Evolutionary conservation across 2,329 filamentous ascomycete species (phyloP).

Genomic region (Davidsoniella neocaledoniae): DNA sequence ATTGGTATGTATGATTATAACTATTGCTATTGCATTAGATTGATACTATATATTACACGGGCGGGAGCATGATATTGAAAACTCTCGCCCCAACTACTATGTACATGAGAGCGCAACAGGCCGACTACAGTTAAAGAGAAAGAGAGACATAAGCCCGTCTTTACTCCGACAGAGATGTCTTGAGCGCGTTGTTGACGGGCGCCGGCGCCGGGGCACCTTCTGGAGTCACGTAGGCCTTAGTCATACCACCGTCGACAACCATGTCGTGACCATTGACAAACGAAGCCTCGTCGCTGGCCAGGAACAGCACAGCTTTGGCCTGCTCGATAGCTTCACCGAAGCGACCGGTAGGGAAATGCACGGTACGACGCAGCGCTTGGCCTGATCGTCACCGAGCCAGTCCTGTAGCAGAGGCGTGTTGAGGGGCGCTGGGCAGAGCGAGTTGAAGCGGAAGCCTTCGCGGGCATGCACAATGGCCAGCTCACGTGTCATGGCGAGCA

Average conservation of each 20-base stretch:
- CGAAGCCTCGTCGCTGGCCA: conserved; percentile 58
- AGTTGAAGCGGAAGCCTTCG: conserved; percentile 80
- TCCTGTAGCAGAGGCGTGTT: conserved; percentile 72
- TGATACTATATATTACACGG: too few species aligned
- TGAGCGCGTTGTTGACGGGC: conserved; percentile 44
- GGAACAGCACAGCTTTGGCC: conserved; percentile 55
- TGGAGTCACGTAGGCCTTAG: conserved; percentile 28
- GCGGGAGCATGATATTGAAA: too few species aligned
- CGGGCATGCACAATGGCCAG: conserved; percentile 82
- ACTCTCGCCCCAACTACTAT: too few species aligned
- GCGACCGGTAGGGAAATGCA: conserved; percentile 58
- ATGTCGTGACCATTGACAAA: conserved; percentile 59
- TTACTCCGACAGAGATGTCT: conserved; percentile 17
- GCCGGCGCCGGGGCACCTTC: conserved; percentile 21
- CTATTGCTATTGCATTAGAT: too few species aligned
- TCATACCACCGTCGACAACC: conserved; percentile 56
- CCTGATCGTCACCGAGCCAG: conserved; percentile 56
- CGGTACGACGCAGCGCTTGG: conserved; percentile 54
- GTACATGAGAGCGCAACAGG: too few species aligned
- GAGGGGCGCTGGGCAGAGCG: conserved; percentile 73
- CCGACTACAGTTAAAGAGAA: background rate
- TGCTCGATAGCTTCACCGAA: conserved; percentile 68
- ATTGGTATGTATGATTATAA: too few species aligned
- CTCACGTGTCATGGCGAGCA: conserved; percentile 77
- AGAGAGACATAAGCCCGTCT: background rate